These are phyloP conservation scores for Nigrospora osmanthi DNA, from an alignment of 2,329 filamentous ascomycete species.

Conservation along the genomic window DNA sequence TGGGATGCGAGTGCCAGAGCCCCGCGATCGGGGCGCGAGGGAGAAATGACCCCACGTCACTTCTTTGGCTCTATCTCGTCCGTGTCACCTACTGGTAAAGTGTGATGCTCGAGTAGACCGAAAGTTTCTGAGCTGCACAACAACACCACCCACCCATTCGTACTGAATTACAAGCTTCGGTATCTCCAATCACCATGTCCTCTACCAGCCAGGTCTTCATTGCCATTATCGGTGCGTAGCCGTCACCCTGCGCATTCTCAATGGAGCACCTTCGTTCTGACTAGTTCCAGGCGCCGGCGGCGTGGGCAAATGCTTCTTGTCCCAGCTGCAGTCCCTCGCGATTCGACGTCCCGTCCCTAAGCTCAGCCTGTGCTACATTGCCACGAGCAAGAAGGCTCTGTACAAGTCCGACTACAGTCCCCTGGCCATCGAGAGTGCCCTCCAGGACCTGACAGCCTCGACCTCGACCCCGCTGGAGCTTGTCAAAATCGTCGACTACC, in stretches of 20 bases:
- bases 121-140: too few species aligned
- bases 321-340: conserved; percentile 65
- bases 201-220: conserved; percentile 40
- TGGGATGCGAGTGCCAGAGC: too few species aligned
- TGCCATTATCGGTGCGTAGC: conserved; percentile 35
- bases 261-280: not conserved
- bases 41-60: too few species aligned
- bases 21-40: too few species aligned
- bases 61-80: too few species aligned
- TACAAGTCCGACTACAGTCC: conserved; percentile 66
- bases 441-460: conserved; percentile 57
- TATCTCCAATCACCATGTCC: conserved; percentile 23
- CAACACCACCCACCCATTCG: too few species aligned
- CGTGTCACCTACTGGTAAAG: too few species aligned
- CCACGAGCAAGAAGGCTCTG: conserved; percentile 77
- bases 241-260: too few species aligned
- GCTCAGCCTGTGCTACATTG: conserved; percentile 75
- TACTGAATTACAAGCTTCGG: too few species aligned
- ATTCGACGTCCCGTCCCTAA: conserved; percentile 59
- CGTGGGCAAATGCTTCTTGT: conserved; percentile 85
- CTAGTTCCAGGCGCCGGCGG: conserved; percentile 67
- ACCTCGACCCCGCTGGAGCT: conserved; percentile 58
- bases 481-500: conserved; percentile 66
- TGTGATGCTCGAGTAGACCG: too few species aligned
- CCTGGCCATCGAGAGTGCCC: conserved; percentile 51